phyloP scores from a whole-genome alignment of 331 rosid species.

The Malus hybrid region DNA sequence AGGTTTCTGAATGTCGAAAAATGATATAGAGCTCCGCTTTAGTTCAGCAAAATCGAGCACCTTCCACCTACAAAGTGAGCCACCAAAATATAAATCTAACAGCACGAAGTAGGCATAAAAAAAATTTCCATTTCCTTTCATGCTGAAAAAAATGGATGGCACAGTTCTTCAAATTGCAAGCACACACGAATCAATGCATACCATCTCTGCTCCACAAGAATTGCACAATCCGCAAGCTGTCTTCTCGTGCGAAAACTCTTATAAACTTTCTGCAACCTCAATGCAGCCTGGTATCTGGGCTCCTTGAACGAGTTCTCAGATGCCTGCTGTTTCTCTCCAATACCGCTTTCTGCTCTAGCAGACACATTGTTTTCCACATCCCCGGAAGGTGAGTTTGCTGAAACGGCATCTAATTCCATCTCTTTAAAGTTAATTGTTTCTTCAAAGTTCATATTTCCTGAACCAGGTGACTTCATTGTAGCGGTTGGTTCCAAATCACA shows the following conservation, averaged over 20 bases:
- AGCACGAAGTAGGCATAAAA: not conserved
- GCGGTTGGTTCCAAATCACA: conserved; percentile 18
- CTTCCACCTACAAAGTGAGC: conserved; percentile 56
- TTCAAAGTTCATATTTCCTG: conserved; percentile 33
- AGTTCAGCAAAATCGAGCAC: conserved; percentile 78
- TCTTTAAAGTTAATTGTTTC: conserved; percentile 33
- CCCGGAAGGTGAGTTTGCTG: conserved; percentile 30
- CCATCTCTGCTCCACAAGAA: conserved; percentile 92
- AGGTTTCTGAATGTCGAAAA: conserved; percentile 67
- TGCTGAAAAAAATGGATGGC: not conserved
- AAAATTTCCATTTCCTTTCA: not conserved
- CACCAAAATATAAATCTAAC: not conserved
- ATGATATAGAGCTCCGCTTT: conserved; percentile 69
- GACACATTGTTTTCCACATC: conserved; percentile 33
- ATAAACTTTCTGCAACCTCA: conserved; percentile 79
- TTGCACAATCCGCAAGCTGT: conserved; percentile 77
- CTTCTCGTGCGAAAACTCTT: conserved; percentile 82
- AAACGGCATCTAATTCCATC: conserved; percentile 30
- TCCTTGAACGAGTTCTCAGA: not conserved
- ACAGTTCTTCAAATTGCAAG: conserved; percentile 3
- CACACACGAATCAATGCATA: conserved; percentile 16
- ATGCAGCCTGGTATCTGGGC: conserved; percentile 50
- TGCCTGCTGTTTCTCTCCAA: conserved; percentile 6
- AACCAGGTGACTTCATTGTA: conserved; percentile 15
- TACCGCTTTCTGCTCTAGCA: conserved; percentile 20